A percentile compares a stretch with the other conserved stretches of the same genome.
Evolutionary conservation across 73 alveolate genomes (phyloP).

Genomic region (Paraurostyla sp.): DNA sequence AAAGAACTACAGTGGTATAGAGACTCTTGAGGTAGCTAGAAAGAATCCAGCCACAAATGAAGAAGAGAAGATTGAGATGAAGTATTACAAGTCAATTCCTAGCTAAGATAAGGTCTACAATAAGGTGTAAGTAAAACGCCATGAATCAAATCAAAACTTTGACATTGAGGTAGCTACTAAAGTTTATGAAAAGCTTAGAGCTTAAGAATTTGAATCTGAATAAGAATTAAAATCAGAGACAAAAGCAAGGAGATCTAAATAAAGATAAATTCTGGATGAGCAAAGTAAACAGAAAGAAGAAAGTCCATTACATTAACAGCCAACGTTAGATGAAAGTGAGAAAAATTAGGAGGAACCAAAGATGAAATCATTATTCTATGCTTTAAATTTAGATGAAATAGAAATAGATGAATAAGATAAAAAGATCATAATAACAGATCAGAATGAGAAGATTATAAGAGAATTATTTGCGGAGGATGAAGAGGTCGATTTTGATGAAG

Average conservation of each 20-base stretch:
- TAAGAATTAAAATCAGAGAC: too few relatives aligned
- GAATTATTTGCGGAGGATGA: too few relatives aligned
- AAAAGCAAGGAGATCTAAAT: neutral
- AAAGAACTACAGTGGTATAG: constrained; percentile 5
- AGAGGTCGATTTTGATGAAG: too few relatives aligned
- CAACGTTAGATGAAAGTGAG: too few relatives aligned
- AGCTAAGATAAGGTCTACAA: neutral
- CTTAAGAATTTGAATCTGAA: too few relatives aligned
- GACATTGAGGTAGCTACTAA: neutral
- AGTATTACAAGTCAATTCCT: constrained; percentile 25
- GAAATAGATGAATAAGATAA: neutral
- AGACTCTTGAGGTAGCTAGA: neutral
- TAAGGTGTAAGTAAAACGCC: neutral
- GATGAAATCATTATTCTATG: too few relatives aligned
- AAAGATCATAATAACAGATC: too few relatives aligned
- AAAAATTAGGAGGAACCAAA: too few relatives aligned
- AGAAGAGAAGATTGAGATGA: constrained; percentile 13
- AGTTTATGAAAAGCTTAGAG: neutral
- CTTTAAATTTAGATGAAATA: neutral
- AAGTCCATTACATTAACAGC: too few relatives aligned
- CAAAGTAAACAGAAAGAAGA: too few relatives aligned
- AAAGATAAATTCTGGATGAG: too few relatives aligned
- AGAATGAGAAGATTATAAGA: too few relatives aligned
- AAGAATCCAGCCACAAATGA: constrained; percentile 10
- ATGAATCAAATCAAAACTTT: neutral